Evolutionary conservation across 805 yeast species (phyloP).

Genomic region (Sugiyamaella chiloensis): DNA sequence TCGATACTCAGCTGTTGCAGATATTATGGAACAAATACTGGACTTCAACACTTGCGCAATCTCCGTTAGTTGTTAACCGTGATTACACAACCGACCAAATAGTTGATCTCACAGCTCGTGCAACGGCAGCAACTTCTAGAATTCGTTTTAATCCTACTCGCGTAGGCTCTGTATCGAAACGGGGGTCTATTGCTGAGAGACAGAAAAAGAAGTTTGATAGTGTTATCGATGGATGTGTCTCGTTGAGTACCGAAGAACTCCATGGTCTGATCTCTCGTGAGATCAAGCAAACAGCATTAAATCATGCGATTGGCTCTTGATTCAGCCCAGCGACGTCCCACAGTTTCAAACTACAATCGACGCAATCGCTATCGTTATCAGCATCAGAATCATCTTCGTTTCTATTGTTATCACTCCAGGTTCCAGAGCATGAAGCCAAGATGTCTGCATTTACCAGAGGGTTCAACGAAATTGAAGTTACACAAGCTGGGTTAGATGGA

Average conservation of each 20-base stretch:
- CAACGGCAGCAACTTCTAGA: too few relatives aligned
- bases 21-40: slow-evolving; percentile 46
- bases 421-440: slow-evolving; percentile 20
- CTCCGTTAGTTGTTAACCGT: slow-evolving; percentile 27
- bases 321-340: too few relatives aligned
- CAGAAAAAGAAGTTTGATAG: too few relatives aligned
- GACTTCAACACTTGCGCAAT: slow-evolving; percentile 40
- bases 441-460: slow-evolving; percentile 17
- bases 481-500: slow-evolving; percentile 5
- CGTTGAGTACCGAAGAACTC: slow-evolving; percentile 13
- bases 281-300: neutral
- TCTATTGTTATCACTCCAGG: neutral
- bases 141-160: too few relatives aligned
- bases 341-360: slow-evolving; percentile 17
- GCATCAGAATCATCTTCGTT: neutral
- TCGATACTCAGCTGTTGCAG: slow-evolving; percentile 48
- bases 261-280: slow-evolving; percentile 10
- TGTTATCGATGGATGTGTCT: slow-evolving; percentile 4
- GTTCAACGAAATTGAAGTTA: slow-evolving; percentile 18
- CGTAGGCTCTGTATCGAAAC: neutral
- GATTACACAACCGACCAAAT: slow-evolving; percentile 30
- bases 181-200: too few relatives aligned
- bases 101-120: slow-evolving; percentile 25
- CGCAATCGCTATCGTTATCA: neutral
- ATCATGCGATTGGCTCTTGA: too few relatives aligned